Base-by-base conservation (phyloP, 495 filamentous ascomycete species). In the Aspergillus hancockii region DNA sequence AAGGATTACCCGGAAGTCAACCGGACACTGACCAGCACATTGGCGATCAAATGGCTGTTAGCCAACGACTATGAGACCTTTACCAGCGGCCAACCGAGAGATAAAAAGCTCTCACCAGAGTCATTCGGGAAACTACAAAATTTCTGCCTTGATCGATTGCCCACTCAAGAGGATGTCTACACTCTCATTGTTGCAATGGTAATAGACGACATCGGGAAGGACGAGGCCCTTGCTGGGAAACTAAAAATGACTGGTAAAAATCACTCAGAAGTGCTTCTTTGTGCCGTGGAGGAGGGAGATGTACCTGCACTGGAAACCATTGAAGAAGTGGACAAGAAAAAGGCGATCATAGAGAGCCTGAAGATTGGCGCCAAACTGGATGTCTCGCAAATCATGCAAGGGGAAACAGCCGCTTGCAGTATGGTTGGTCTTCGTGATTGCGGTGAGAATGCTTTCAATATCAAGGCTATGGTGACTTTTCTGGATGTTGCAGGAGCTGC, bases 191-290 rank as follows among this genome's bases (percentile, higher is more conserved):
- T 68, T 30, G 68, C 71, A 7, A 64, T 73, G 18, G 61, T 69
- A 2, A 63, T 76, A n/a, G 73, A 75, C 22, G 72, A 78, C 59
- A 57, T 78, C n/a, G 75, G 75, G 9, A 78, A 78, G 52, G 74
- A 78, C 30, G 60, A 69, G 5, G 1, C 30, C 1, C 65, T 74
- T n/a, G 67, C 69, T 9, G 54, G 67, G 25, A 38, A 59, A 21
- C 8, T 65, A 23, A 36, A 22, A 7, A 25, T 31, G 8, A 4
- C 16, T 9, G 30, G 16, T 9, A 30, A 52, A 7, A 72, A 77
- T 56, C 75, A 76, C 53, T 67, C 69, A 31, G 61, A 65, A 36
- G 57, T 74, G 2, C 58, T 76, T 10, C 55, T 68, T 31, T 58
- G 69, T 10, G 71, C 72, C 9, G 72, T 64, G 1, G 54, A 63